Conservation (phyloP, 2,329 filamentous ascomycete genomes). For the Penicillium sp. region DNA sequence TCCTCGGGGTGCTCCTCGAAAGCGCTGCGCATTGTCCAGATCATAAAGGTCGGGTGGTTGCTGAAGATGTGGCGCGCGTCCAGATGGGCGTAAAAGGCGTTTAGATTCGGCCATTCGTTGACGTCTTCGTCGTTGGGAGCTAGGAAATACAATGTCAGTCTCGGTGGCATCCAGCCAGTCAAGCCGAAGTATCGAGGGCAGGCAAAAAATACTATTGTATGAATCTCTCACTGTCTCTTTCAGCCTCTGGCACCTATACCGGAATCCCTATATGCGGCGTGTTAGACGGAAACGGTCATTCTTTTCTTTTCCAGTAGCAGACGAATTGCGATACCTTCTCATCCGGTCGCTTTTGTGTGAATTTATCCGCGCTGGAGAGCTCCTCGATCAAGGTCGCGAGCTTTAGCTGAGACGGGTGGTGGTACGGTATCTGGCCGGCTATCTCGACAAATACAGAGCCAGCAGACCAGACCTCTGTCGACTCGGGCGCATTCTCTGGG, state of each 20-base stretch:
- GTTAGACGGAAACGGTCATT: too few relatives aligned
- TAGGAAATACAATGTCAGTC: background rate
- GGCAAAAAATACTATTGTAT: too few relatives aligned
- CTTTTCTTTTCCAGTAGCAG: too few relatives aligned
- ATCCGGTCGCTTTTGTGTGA: background rate
- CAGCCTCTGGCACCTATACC: background rate
- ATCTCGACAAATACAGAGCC: background rate
- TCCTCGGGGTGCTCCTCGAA: slow-evolving; percentile 4
- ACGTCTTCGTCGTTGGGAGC: background rate
- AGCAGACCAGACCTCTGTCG: background rate
- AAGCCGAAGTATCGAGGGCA: too few relatives aligned
- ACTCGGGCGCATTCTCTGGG: background rate
- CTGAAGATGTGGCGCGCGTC: background rate
- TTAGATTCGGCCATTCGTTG: background rate
- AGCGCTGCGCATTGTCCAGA: slow-evolving; percentile 11
- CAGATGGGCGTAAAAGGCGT: background rate
- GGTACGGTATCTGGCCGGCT: background rate
- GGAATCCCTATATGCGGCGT: background rate
- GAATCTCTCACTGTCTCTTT: too few relatives aligned
- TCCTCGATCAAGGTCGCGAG: background rate
- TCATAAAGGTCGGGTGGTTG: background rate
- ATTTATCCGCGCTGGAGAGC: background rate
- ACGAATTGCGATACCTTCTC: too few relatives aligned
- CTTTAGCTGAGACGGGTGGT: background rate
- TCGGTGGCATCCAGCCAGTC: background rate